Percentiles rank a stretch among this genome's conserved stretches.
These are phyloP conservation scores for Pichia sp. DNA, from an alignment of 1,139 yeast genomes.

Conservation along the genomic window DNA sequence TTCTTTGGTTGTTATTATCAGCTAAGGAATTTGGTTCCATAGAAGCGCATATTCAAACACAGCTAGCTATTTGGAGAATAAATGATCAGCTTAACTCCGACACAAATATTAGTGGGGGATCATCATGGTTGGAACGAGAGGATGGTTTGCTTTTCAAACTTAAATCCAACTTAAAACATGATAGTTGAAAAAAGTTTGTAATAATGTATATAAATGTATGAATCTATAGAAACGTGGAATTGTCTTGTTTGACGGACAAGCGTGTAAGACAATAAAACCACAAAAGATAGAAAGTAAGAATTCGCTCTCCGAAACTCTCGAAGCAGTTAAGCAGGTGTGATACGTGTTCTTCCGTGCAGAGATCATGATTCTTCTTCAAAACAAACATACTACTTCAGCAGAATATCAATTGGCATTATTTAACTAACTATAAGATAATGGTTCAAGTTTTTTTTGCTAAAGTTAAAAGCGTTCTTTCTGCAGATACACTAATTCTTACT, in stretches of 20 bases:
- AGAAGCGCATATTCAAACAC: conserved; percentile 23
- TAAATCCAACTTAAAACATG: too few species aligned
- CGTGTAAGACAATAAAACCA: too few species aligned
- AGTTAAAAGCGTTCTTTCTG: conserved; percentile 67
- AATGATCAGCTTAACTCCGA: conserved; percentile 16
- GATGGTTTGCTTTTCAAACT: conserved; percentile 6
- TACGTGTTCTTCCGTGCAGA: too few species aligned
- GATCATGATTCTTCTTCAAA: too few species aligned
- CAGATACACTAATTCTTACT: conserved; percentile 66
- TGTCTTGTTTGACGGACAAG: too few species aligned
- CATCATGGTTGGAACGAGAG: conserved; percentile 10
- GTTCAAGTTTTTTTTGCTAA: conserved; percentile 41
- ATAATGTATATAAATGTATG: too few species aligned
- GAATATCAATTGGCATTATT: too few species aligned
- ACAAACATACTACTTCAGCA: not conserved
- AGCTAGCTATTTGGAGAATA: conserved; percentile 21
- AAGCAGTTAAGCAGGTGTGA: too few species aligned
- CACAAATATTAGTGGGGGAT: not conserved
- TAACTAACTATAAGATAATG: conserved; percentile 13
- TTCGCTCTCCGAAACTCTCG: too few species aligned
- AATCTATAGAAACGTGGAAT: too few species aligned
- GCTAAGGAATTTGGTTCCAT: conserved; percentile 42
- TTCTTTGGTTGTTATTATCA: conserved; percentile 73
- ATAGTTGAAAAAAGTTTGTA: too few species aligned
- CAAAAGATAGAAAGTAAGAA: too few species aligned